A percentile compares a stretch with the other conserved stretches of the same genome.
These are phyloP conservation scores for Cucumis hystrix DNA, from an alignment of 306 rosid species.

Conservation along the genomic window DNA sequence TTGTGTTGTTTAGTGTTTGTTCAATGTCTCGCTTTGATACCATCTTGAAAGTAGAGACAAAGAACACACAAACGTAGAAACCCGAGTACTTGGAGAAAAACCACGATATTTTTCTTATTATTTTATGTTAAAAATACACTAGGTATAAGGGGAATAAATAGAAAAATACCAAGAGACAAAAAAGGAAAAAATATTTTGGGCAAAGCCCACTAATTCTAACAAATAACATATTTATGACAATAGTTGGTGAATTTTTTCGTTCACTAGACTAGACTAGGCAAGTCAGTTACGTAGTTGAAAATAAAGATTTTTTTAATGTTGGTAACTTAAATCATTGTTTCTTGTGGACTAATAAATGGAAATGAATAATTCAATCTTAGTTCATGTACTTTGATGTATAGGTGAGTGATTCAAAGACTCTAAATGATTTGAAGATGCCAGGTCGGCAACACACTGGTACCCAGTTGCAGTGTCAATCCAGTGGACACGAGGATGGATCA, in stretches of 20 bases:
- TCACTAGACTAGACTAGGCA: neutral
- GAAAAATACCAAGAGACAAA: too few species aligned
- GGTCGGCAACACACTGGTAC: conserved; percentile 29
- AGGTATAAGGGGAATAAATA: too few species aligned
- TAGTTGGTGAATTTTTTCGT: neutral
- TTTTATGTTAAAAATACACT: too few species aligned
- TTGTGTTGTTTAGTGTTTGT: too few species aligned
- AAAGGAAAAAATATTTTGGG: too few species aligned
- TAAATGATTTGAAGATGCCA: conserved; percentile 18
- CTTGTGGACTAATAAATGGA: neutral
- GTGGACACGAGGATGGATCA: conserved; percentile 35
- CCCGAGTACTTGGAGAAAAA: too few species aligned
- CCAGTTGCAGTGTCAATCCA: conserved; percentile 26
- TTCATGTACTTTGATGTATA: conserved; percentile 7
- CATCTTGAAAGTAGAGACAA: too few species aligned
- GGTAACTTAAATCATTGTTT: neutral
- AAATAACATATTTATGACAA: neutral
- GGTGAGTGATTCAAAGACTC: conserved; percentile 40
- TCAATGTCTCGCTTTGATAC: too few species aligned
- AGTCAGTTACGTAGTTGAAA: neutral
- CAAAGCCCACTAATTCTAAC: too few species aligned
- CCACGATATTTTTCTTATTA: too few species aligned
- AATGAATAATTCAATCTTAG: neutral
- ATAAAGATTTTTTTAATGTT: neutral
- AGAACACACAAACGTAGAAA: too few species aligned